A percentile compares a stretch with the other conserved stretches of the same genome.
Conservation (phyloP, 2,329 filamentous ascomycete genomes). For the Penicillium frequentans region DNA sequence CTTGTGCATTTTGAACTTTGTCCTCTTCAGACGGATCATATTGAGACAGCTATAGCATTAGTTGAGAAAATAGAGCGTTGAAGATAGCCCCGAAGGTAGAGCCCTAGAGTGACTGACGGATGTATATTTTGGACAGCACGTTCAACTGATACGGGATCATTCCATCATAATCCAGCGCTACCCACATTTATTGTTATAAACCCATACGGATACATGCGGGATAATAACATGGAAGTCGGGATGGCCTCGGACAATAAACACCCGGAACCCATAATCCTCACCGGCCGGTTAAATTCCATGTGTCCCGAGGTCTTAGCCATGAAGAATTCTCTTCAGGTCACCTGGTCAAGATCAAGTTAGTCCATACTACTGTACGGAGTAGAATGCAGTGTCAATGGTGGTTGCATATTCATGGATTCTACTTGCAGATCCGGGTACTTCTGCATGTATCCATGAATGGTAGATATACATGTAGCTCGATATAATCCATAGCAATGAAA, state of each 20-base stretch:
- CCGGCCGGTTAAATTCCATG: neutral
- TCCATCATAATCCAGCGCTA: too few species aligned
- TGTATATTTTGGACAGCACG: too few species aligned
- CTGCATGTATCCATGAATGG: neutral
- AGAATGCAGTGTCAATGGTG: neutral
- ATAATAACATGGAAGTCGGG: too few species aligned
- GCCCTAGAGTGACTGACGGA: too few species aligned
- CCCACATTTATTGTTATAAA: too few species aligned
- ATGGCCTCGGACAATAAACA: neutral
- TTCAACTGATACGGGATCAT: too few species aligned
- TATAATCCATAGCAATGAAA: neutral
- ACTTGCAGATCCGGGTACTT: neutral
- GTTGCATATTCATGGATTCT: neutral
- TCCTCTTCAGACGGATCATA: too few species aligned
- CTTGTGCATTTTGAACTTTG: too few species aligned
- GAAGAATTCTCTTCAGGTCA: neutral
- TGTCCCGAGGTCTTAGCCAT: neutral
- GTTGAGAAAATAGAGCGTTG: too few species aligned
- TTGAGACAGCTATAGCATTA: too few species aligned
- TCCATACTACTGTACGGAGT: neutral
- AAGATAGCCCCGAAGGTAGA: too few species aligned
- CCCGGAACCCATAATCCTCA: neutral
- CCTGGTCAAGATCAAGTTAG: neutral
- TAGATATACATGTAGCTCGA: neutral
- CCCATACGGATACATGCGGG: neutral